Conservation (phyloP, 2,329 filamentous ascomycete genomes). For the Colletotrichum higginsianum region DNA sequence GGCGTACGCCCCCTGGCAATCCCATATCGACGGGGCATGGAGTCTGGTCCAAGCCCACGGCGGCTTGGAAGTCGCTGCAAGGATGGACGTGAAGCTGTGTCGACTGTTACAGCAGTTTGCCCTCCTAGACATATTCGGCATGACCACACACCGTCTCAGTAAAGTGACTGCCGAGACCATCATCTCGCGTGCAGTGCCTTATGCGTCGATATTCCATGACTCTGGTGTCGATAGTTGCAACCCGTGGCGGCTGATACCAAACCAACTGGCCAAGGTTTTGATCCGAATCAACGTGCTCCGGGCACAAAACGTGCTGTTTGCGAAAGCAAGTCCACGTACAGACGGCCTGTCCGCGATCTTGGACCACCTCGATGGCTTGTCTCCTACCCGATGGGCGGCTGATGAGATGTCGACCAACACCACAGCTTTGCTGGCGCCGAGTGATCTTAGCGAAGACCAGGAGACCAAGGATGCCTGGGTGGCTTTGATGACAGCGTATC, state of each 20-base stretch:
- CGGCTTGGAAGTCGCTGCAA: background rate
- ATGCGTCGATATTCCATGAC: background rate
- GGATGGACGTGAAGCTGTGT: background rate
- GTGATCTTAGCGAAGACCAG: background rate
- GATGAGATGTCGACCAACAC: background rate
- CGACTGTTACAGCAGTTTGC: conserved; percentile 12
- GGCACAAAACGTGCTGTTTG: background rate
- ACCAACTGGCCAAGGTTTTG: conserved; percentile 3
- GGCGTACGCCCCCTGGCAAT: conserved; percentile 26
- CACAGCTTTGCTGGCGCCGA: background rate
- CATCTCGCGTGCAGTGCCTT: background rate
- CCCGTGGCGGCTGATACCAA: conserved; percentile 15
- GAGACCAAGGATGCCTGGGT: background rate
- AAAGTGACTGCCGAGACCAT: background rate
- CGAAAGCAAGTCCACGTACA: background rate
- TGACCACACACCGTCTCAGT: background rate
- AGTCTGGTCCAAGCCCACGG: background rate
- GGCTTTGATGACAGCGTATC: conserved; percentile 19
- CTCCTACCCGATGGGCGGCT: conserved; percentile 11
- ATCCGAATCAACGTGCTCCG: conserved; percentile 20
- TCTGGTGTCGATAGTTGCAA: background rate
- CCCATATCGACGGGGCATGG: conserved; percentile 10
- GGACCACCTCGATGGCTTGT: background rate
- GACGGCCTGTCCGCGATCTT: background rate
- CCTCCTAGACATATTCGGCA: conserved; percentile 17